Base-by-base conservation (phyloP, 805 yeast species). In the Kregervanrija fluxuum region DNA sequence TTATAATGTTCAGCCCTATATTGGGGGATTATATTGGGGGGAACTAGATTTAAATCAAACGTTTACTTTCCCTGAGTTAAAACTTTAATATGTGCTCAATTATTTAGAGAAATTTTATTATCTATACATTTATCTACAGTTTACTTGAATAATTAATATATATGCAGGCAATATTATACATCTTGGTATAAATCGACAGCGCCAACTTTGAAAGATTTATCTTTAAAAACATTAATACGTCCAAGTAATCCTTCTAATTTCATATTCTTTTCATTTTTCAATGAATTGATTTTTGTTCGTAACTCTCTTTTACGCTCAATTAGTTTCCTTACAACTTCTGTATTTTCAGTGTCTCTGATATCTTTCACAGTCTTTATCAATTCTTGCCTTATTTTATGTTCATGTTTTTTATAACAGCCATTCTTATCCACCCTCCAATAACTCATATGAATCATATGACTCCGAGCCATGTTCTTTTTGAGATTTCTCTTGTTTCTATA, bases 1-100 rank as follows among this genome's bases (percentile, higher is more conserved):
- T 51, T 91, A 96, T 91, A 90, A 90, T 60, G 74, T 91, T 38
- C 98, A 91, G 66, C 99, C 99, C 1, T 73, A 80, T 61, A 78
- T 91, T 8, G 99, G 99, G 11, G 79, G 88, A 0, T 66, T 91
- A 50, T 60, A 79, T 0, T 85, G 70, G 62, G 96, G 96, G 3
- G 73, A 74, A 43, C 72, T 79, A 9, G 56, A 55, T 33, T 53
- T 59, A 12, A 50, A 49, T 15, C 48, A 50, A 15, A 47, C 47
- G 16, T 45, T 55, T 37, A 45, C 43, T 12, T 57, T 63, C 39
- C 62, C 65, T 8, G 48, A 47, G 14, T 38, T 47, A 42, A 43
- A 46, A 11, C 9, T 30, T 30, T 22, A 30, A 30, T 30, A 10
- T 17, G 13, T 11, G 16, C 28, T 22, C 28, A 6, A 22, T 22